Percentiles rank a stretch among this genome's conserved stretches.
phyloP scores from a whole-genome alignment of 495 filamentous ascomycete genomes.

The Echria macrotheca region DNA sequence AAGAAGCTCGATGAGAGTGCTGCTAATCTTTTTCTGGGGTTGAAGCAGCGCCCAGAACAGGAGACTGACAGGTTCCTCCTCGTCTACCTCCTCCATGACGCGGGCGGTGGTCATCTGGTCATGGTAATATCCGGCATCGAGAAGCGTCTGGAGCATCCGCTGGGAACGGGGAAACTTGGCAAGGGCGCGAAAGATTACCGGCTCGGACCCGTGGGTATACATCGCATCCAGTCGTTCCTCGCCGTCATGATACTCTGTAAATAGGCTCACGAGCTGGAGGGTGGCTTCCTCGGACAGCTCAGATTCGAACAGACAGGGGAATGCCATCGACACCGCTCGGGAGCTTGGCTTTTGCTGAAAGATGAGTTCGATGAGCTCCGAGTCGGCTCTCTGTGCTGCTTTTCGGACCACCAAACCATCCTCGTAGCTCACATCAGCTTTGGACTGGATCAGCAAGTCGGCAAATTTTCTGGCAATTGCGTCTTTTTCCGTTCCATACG shows the following conservation, averaged over 20 bases:
- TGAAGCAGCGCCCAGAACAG: slow-evolving; percentile 44
- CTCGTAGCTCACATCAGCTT: slow-evolving; percentile 37
- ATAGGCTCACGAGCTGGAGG: slow-evolving; percentile 33
- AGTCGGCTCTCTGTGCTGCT: slow-evolving; percentile 34
- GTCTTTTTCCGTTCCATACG: slow-evolving; percentile 26
- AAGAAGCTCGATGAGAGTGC: slow-evolving; percentile 35
- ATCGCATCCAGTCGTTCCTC: slow-evolving; percentile 39
- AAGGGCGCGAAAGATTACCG: slow-evolving; percentile 39
- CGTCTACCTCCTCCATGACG: slow-evolving; percentile 34
- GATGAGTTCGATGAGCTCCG: slow-evolving; percentile 34
- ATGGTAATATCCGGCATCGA: slow-evolving; percentile 44
- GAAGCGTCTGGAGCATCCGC: slow-evolving; percentile 34
- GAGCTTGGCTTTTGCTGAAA: slow-evolving; percentile 34
- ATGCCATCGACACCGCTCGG: slow-evolving; percentile 35
- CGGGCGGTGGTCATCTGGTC: slow-evolving; percentile 33
- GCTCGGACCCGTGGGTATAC: slow-evolving; percentile 28
- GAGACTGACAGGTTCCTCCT: slow-evolving; percentile 37
- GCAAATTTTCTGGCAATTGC: slow-evolving; percentile 31
- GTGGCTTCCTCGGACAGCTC: slow-evolving; percentile 32
- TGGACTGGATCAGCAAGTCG: slow-evolving; percentile 29
- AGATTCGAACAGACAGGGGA: slow-evolving; percentile 38
- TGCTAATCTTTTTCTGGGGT: slow-evolving; percentile 46
- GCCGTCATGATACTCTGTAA: slow-evolving; percentile 37
- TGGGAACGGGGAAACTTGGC: slow-evolving; percentile 39
- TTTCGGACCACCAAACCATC: slow-evolving; percentile 36